These are phyloP conservation scores for Ramicandelaber brevisporus DNA, from an alignment of 192 early-diverging fungal genomes.

Conservation along the genomic window DNA sequence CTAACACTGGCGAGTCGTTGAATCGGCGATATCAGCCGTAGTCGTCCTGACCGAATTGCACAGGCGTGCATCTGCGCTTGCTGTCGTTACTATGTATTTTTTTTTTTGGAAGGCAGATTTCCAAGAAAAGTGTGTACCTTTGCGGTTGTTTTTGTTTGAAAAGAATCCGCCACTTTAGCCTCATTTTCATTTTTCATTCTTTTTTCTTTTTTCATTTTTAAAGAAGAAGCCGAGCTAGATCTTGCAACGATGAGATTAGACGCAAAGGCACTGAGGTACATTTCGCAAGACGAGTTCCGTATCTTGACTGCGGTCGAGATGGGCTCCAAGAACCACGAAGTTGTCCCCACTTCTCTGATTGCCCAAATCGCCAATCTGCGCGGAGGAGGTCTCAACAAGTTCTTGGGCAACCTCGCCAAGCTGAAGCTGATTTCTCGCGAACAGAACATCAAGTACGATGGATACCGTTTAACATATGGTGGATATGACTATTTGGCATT, in stretches of 20 bases:
- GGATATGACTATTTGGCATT: conserved; percentile 99
- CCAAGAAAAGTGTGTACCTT: no score
- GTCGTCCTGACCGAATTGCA: no score
- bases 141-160: no score
- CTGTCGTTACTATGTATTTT: no score
- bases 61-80: no score
- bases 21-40: no score
- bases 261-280: conserved; percentile 80
- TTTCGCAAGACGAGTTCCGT: conserved; percentile 80
- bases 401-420: conserved; percentile 65
- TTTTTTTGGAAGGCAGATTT: no score
- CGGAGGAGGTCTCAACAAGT: conserved; percentile 61
- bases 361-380: conserved; percentile 80
- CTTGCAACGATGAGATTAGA: conserved; percentile 66
- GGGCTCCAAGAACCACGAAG: conserved; percentile 95
- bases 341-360: conserved; percentile 82
- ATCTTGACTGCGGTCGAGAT: conserved; percentile 93
- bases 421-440: conserved; percentile 71
- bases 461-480: conserved; percentile 91
- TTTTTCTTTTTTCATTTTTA: no score
- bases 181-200: not conserved
- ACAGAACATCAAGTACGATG: conserved; percentile 36
- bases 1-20: no score
- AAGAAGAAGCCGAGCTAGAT: not conserved
- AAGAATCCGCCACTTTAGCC: no score